Percentiles rank a stretch among this genome's conserved stretches.
These are phyloP conservation scores for Ananas comosus DNA, from an alignment of 176 grass and related monocot genomes.

Conservation along the genomic window DNA sequence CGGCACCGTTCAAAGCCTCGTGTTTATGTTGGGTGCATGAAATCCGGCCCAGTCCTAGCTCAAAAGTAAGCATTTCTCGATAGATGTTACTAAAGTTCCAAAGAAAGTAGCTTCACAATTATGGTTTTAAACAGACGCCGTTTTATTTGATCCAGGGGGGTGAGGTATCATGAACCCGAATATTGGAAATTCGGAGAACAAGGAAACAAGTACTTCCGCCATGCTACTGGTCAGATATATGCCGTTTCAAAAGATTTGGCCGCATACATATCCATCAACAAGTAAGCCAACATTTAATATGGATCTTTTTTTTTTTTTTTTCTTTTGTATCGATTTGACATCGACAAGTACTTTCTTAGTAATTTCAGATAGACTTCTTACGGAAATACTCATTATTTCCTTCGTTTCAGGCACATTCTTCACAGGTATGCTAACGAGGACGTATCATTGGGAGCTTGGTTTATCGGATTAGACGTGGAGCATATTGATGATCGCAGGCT, in stretches of 20 bases:
- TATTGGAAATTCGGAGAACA: slow-evolving; percentile 44
- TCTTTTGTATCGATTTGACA: neutral
- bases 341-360: no score
- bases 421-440: slow-evolving; percentile 87
- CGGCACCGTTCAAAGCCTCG: slow-evolving; percentile 67
- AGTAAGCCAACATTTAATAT: slow-evolving; percentile 17
- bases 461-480: slow-evolving; percentile 70
- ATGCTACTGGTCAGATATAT: slow-evolving; percentile 41
- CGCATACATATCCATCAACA: slow-evolving; percentile 41
- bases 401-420: slow-evolving; percentile 46
- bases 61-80: slow-evolving; percentile 56
- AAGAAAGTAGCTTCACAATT: neutral
- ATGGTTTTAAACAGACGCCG: neutral
- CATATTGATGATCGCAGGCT: slow-evolving; percentile 75
- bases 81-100: neutral
- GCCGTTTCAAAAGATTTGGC: slow-evolving; percentile 44
- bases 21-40: slow-evolving; percentile 90
- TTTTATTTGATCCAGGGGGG: slow-evolving; percentile 24
- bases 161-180: slow-evolving; percentile 45
- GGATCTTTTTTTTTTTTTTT: neutral
- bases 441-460: slow-evolving; percentile 72
- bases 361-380: slow-evolving; percentile 4
- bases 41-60: slow-evolving; percentile 76
- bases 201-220: slow-evolving; percentile 45
- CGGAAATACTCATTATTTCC: neutral